Conservation (phyloP, 192 early-diverging fungal species). For the Mycoemilia scoparia region DNA sequence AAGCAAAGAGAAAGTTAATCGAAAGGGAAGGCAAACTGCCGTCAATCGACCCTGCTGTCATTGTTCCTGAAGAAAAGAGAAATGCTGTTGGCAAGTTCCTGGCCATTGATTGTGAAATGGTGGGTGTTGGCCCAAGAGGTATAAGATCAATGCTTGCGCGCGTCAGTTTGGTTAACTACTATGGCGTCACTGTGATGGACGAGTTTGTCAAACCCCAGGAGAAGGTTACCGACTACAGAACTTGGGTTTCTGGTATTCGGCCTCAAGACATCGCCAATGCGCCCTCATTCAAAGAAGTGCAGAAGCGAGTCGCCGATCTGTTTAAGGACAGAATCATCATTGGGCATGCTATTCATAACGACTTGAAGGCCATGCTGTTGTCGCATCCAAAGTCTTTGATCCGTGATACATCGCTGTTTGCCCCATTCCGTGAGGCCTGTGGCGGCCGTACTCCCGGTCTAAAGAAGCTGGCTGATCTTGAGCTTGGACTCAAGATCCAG, state of each 20-base stretch:
- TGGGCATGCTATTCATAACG: conserved; percentile 81
- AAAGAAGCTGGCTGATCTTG: conserved; percentile 50
- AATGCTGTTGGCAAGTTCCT: conserved; percentile 60
- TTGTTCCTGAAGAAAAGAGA: conserved; percentile 9
- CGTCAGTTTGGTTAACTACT: conserved; percentile 85
- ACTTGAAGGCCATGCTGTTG: conserved; percentile 66
- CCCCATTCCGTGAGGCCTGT: conserved; percentile 46
- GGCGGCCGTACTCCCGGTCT: conserved; percentile 51
- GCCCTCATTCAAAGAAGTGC: conserved; percentile 57
- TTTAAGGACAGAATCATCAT: conserved; percentile 73
- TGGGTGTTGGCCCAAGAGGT: conserved; percentile 80
- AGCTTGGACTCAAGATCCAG: conserved; percentile 72
- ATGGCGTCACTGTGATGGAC: conserved; percentile 74
- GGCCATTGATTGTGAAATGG: conserved; percentile 99
- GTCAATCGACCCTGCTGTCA: no score
- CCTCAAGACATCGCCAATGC: conserved; percentile 44
- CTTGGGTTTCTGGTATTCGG: conserved; percentile 82
- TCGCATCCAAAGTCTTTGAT: conserved; percentile 57
- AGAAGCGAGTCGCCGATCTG: conserved; percentile 58
- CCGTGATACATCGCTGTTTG: conserved; percentile 70
- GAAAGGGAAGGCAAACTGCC: no score
- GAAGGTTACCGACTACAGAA: conserved; percentile 82
- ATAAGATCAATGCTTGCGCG: conserved; percentile 69
- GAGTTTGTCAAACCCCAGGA: conserved; percentile 68
- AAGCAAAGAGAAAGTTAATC: no score